Evolutionary conservation across 208 protist genomes (phyloP), one percentile per base, ranked within the genome.

Genomic region (Leishmania braziliensis): DNA sequence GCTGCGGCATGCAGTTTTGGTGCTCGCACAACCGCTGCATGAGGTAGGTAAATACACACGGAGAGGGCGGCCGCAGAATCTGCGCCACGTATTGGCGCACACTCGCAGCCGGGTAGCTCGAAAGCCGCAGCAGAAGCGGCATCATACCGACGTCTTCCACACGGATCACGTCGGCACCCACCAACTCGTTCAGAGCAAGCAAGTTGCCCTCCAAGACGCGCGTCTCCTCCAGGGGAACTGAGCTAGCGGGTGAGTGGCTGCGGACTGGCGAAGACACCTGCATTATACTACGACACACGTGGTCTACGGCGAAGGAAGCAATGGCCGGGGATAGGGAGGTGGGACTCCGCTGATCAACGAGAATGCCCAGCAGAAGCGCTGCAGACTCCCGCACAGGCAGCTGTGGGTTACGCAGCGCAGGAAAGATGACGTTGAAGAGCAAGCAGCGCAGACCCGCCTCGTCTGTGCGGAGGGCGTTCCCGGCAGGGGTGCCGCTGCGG

Each of bases 81-180:
- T 90, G 89, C 48, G 93, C 92, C 23, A 97, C 89, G 53, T 88
- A 90, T 83, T 95, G 92, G 10, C 93, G 89, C 74, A 97, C 87
- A 62, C 91, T 95, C 8, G 92, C 90, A 39, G 93, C 93, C 14
- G 91, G 88, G 78, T 95, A 86, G 68, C 83, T 78, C 68, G 91
- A 84, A 33, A 94, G 80, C 68, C 68, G 74, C 81, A 89, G 76
- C 51, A 97, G 85, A 78, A 94, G 82, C 70, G 78, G 76, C 66
- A 85, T 85, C 23, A 84, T 18, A 26, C 16, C 68, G 36, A 36
- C 39, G 50, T 79, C 51, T 48, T 66, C 70, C 51, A 72, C 69
- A 65, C 53, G 78, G n/a, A 77, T 48, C 6, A 75, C 78, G 46
- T 75, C 74, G 36, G 72, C 77, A 69, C 83, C 80, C n/a, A 84